phyloP scores from a whole-genome alignment of 768 basidiomycete species.

The Lactifluus subvellereus region DNA sequence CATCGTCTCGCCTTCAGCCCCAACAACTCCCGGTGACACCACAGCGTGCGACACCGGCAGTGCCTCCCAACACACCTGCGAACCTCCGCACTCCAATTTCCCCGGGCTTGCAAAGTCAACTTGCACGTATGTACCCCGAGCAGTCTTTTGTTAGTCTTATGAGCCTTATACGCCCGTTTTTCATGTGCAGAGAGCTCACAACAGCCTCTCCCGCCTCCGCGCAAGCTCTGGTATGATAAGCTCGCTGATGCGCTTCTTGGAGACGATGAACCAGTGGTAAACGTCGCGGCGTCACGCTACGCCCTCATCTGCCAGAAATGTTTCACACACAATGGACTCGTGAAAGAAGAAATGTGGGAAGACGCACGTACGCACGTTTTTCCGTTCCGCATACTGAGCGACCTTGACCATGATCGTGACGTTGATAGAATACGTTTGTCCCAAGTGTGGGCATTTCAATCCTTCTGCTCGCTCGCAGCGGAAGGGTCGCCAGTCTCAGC shows the following conservation, averaged over 20 bases:
- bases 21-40: slow-evolving; percentile 28
- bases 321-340: slow-evolving; percentile 83
- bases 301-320: slow-evolving; percentile 88
- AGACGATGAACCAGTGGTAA: slow-evolving; percentile 53
- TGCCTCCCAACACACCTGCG: slow-evolving; percentile 24
- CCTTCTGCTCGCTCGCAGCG: slow-evolving; percentile 33
- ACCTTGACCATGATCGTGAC: not conserved
- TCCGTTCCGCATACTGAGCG: not conserved
- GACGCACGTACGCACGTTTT: slow-evolving; percentile 62
- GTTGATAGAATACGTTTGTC: slow-evolving; percentile 72
- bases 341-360: slow-evolving; percentile 75
- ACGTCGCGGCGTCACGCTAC: slow-evolving; percentile 47
- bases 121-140: slow-evolving; percentile 34
- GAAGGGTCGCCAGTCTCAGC: not conserved
- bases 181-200: slow-evolving; percentile 34
- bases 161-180: not conserved
- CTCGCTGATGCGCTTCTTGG: slow-evolving; percentile 83
- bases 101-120: slow-evolving; percentile 32
- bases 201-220: slow-evolving; percentile 44
- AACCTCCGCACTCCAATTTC: slow-evolving; percentile 23
- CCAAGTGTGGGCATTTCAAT: slow-evolving; percentile 84
- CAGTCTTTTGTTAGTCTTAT: not conserved
- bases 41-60: slow-evolving; percentile 28
- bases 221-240: slow-evolving; percentile 82
- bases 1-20: slow-evolving; percentile 32